Percentiles rank a stretch among this genome's conserved stretches.
phyloP scores from a whole-genome alignment of 345 rosid species.

The Theobroma cacao region DNA sequence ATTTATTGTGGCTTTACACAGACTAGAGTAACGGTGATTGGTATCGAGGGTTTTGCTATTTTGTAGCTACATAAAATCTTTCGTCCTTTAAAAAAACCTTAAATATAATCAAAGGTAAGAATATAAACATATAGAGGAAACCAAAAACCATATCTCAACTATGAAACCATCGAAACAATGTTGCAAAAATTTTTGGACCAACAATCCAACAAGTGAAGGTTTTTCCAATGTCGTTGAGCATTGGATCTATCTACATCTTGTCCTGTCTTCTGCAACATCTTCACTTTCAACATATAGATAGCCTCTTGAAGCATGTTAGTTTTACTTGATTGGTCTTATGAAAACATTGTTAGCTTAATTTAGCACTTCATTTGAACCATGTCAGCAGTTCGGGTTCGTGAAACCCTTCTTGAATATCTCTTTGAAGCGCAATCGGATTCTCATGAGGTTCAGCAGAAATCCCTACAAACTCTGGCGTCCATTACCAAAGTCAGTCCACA shows the following conservation, averaged over 20 bases:
- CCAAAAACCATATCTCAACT: not conserved
- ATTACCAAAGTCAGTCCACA: constrained; percentile 47
- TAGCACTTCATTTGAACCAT: not conserved
- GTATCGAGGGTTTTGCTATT: no score
- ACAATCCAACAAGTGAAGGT: not conserved
- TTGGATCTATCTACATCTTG: not conserved
- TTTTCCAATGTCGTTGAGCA: not conserved
- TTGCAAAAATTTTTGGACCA: not conserved
- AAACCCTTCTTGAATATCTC: constrained; percentile 29
- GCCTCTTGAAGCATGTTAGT: not conserved
- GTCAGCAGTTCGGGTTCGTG: constrained; percentile 30
- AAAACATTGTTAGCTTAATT: not conserved
- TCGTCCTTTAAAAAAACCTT: no score
- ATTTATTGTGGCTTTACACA: no score
- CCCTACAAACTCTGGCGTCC: constrained; percentile 44
- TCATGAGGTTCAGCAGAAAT: constrained; percentile 33
- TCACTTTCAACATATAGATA: not conserved
- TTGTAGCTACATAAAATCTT: no score
- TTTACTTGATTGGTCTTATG: not conserved
- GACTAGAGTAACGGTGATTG: no score
- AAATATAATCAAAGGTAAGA: no score
- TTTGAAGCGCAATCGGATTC: constrained; percentile 35
- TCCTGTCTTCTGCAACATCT: not conserved
- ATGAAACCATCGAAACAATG: not conserved
- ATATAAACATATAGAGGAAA: not conserved